phyloP scores from a whole-genome alignment of 129 eudicot genomes.

The Solidago caesia region DNA sequence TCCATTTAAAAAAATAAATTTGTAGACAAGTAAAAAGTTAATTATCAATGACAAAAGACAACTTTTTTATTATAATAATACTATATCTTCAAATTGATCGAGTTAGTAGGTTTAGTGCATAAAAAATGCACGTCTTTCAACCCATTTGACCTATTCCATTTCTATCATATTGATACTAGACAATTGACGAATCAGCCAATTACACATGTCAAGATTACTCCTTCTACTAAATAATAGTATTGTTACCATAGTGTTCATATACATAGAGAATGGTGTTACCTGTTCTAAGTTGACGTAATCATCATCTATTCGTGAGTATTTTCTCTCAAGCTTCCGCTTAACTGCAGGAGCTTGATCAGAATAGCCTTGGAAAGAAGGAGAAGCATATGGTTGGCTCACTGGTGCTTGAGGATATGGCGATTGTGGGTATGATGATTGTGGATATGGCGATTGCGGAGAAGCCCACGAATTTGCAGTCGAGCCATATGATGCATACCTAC shows the following conservation, averaged over 20 bases:
- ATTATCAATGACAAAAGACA: background rate
- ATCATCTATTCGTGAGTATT: slow-evolving; percentile 74
- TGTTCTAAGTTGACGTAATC: slow-evolving; percentile 62
- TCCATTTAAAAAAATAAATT: background rate
- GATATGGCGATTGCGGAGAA: slow-evolving; percentile 34
- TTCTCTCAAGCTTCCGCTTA: slow-evolving; percentile 59
- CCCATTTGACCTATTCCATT: background rate
- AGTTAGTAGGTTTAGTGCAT: background rate
- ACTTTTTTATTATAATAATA: background rate
- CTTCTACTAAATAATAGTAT: no score
- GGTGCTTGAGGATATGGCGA: slow-evolving; percentile 44
- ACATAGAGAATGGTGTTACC: slow-evolving; percentile 39
- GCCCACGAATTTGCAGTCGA: slow-evolving; percentile 49
- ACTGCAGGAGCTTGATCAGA: slow-evolving; percentile 45
- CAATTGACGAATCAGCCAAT: no score
- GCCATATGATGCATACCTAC: slow-evolving; percentile 61
- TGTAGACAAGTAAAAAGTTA: background rate
- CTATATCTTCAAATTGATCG: background rate
- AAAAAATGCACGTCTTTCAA: background rate
- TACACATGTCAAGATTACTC: no score
- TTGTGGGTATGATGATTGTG: slow-evolving; percentile 16
- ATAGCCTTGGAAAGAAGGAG: slow-evolving; percentile 46
- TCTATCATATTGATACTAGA: no score
- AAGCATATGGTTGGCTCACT: slow-evolving; percentile 42
- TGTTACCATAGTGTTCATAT: background rate